A percentile compares a stretch with the other conserved stretches of the same genome.
phyloP scores from a whole-genome alignment of 495 filamentous ascomycete species.

The Aspergillus leporis region DNA sequence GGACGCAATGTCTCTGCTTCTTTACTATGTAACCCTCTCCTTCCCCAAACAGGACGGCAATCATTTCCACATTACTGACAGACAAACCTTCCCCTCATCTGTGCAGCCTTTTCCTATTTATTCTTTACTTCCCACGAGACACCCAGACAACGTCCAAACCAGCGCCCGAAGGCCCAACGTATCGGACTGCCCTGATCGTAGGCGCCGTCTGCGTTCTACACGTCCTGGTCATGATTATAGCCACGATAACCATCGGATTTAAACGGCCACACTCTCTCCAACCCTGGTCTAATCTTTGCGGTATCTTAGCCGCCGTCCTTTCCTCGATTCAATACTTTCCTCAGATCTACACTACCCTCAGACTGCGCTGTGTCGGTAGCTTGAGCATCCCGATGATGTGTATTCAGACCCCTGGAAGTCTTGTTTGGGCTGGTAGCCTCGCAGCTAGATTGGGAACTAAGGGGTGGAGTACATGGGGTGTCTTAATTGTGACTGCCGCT shows the following conservation, averaged over 20 bases:
- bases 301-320: constrained; percentile 73
- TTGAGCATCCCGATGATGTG: constrained; percentile 98
- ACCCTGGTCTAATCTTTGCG: constrained; percentile 80
- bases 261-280: constrained; percentile 58
- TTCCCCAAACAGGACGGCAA: not conserved
- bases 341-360: constrained; percentile 89
- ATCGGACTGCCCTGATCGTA: constrained; percentile 73
- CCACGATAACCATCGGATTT: constrained; percentile 62
- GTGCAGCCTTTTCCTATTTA: constrained; percentile 75
- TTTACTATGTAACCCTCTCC: constrained; percentile 72
- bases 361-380: constrained; percentile 78
- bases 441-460: constrained; percentile 73
- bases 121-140: constrained; percentile 78
- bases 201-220: constrained; percentile 70
- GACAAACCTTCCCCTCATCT: not conserved
- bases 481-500: constrained; percentile 79
- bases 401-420: constrained; percentile 90
- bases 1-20: constrained; percentile 88
- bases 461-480: constrained; percentile 95
- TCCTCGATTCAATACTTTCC: constrained; percentile 90
- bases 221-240: constrained; percentile 63
- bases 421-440: constrained; percentile 85
- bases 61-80: not conserved
- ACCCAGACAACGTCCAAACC: constrained; percentile 35
- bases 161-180: constrained; percentile 51